A percentile compares a stretch with the other conserved stretches of the same genome.
Evolutionary conservation across 2,329 filamentous ascomycete species (phyloP).

Genomic region (Cryphonectria parasitica): DNA sequence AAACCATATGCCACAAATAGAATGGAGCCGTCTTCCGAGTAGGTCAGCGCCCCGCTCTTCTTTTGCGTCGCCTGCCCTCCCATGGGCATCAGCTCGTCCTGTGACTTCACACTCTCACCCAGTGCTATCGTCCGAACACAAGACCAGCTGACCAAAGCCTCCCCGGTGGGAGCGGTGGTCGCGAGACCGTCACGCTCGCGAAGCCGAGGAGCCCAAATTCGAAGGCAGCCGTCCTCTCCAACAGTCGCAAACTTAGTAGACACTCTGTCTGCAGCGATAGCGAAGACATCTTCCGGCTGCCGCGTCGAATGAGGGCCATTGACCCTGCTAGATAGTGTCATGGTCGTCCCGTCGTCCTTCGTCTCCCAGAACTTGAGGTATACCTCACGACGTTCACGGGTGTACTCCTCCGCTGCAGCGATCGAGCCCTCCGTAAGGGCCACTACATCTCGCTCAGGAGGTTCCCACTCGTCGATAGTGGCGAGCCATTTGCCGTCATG

Average conservation of each 20-base stretch:
- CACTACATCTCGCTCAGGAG: slow-evolving; percentile 69
- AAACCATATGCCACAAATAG: slow-evolving; percentile 70
- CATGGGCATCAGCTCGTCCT: slow-evolving; percentile 40
- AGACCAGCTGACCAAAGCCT: slow-evolving; percentile 73
- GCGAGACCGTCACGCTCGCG: slow-evolving; percentile 70
- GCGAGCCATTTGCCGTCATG: slow-evolving; percentile 86
- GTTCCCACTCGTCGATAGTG: slow-evolving; percentile 89
- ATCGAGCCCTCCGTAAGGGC: slow-evolving; percentile 52
- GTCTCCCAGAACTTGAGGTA: slow-evolving; percentile 90
- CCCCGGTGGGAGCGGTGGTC: slow-evolving; percentile 60
- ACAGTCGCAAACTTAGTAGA: slow-evolving; percentile 79
- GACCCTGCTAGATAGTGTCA: slow-evolving; percentile 81
- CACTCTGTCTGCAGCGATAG: slow-evolving; percentile 71
- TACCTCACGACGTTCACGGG: slow-evolving; percentile 66
- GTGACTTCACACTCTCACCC: slow-evolving; percentile 45
- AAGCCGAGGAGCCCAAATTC: slow-evolving; percentile 79
- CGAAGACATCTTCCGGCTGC: slow-evolving; percentile 65
- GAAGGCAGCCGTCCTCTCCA: slow-evolving; percentile 77
- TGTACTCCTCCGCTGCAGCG: slow-evolving; percentile 47
- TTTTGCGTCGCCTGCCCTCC: slow-evolving; percentile 37
- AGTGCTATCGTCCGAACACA: slow-evolving; percentile 64
- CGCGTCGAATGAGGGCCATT: slow-evolving; percentile 76
- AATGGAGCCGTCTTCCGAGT: slow-evolving; percentile 83
- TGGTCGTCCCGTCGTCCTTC: slow-evolving; percentile 58
- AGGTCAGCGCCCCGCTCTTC: slow-evolving; percentile 69